phyloP scores from a whole-genome alignment of 257 asterid genomes.

The Solanum etuberosum region DNA sequence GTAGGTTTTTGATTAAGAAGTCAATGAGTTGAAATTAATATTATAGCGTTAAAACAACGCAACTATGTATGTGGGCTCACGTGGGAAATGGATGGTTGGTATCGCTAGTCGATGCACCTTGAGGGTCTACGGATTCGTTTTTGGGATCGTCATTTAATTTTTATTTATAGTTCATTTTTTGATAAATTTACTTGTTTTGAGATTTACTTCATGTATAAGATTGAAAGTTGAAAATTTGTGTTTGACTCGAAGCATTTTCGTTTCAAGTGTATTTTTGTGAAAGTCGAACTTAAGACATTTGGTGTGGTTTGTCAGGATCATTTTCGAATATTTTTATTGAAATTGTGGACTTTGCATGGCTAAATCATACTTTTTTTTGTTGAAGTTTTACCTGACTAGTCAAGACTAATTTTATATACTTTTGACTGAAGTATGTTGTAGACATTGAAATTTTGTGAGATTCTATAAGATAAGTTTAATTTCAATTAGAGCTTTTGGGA shows the following conservation, averaged over 20 bases:
- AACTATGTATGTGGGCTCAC: not conserved
- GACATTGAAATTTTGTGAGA: not conserved
- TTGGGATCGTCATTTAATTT: no score
- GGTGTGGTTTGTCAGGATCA: not conserved
- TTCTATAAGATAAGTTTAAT: not conserved
- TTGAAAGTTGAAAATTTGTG: not conserved
- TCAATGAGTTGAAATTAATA: not conserved
- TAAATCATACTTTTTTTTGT: no score
- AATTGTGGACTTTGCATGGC: no score
- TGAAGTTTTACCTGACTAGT: not conserved
- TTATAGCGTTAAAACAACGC: slow-evolving; percentile 1
- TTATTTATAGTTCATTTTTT: not conserved
- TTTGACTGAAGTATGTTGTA: not conserved
- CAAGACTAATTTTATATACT: no score
- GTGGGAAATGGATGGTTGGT: not conserved
- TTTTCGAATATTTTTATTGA: no score
- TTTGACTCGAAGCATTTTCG: not conserved
- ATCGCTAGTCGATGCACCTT: no score
- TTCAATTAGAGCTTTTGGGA: not conserved
- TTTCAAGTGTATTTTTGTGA: not conserved
- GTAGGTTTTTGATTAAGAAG: not conserved
- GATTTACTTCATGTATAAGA: not conserved
- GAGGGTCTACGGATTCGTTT: no score
- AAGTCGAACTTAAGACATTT: not conserved
- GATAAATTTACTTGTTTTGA: not conserved